Base-by-base conservation (phyloP, 768 basidiomycete genomes). In the Gyrodon lividus region DNA sequence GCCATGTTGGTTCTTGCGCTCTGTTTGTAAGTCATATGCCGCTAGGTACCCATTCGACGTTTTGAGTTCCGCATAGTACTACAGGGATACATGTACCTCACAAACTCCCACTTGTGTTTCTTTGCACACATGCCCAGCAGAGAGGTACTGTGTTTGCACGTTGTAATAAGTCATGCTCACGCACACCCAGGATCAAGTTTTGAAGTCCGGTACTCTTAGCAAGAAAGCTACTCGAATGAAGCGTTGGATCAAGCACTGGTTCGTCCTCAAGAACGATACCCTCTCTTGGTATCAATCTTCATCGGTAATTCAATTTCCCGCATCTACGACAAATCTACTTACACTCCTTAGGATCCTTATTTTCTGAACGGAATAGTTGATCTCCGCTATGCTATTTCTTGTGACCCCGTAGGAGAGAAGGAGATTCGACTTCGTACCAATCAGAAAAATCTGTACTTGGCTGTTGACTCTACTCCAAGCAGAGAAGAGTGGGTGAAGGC, bases 341-440 rank as follows among this genome's bases (percentile, higher is more conserved):
- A 44, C 38, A 17, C 43, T 24, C 13, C 24, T 22, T 54, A 96
- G 93, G 94, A 99, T 61, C 96, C 95, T 2, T 99, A 99, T 70
- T 99, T 99, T 68, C 91, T 95, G 10, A 90, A 94, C 58, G 97
- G 94, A 22, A 93, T 98, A 50, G 79, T 95, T n/a, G 93, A 97
- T 62, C 73, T 99, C 28, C 89, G 94, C 54, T 98, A 98, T 69
- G 89, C 89, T 6, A 87, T 92, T 40, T 81, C 88, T 20, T 97
- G 96, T 65, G 95, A 98, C 48, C 75, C 90, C 0, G 70, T 77
- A 3, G 80, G 82, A 13, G 88, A 93, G 59, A 87, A 78, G 60
- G 89, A 85, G 39, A 86, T 98, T 63, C 87, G 88, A 41, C 68
- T 98, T 19, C 76, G 89, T 28, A 95, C 93, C 6, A 88, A 88